These are phyloP conservation scores for Mycena rosella DNA, from an alignment of 768 basidiomycete genomes.

Conservation along the genomic window DNA sequence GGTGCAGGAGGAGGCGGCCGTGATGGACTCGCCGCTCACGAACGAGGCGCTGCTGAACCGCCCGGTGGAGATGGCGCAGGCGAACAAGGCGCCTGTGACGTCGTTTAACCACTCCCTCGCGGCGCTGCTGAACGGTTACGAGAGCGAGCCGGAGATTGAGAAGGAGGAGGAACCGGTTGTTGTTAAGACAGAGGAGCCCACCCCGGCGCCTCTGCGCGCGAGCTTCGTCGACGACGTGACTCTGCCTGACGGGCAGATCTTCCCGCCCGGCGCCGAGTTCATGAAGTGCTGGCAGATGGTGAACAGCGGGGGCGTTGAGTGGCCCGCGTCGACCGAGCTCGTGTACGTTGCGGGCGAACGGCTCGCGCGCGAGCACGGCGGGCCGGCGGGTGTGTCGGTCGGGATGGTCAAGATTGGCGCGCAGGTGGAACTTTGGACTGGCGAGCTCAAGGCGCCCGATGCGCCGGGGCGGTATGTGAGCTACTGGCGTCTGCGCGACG, in stretches of 20 bases:
- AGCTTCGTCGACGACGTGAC: conserved; percentile 76
- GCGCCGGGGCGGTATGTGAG: conserved; percentile 77
- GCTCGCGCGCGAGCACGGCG: conserved; percentile 55
- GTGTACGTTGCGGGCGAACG: conserved; percentile 79
- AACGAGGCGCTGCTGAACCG: conserved; percentile 48
- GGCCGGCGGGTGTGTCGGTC: conserved; percentile 55
- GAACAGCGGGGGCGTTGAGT: conserved; percentile 72
- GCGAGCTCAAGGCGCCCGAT: conserved; percentile 88
- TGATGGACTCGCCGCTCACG: conserved; percentile 45
- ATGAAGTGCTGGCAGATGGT: conserved; percentile 85
- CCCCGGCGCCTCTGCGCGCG: conserved; percentile 56
- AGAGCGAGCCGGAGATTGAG: conserved; percentile 32
- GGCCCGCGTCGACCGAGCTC: conserved; percentile 78
- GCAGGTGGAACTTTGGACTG: conserved; percentile 75
- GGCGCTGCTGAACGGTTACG: conserved; percentile 48
- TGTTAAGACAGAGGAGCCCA: conserved; percentile 14
- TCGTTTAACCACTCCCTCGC: conserved; percentile 45
- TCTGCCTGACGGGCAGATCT: conserved; percentile 78
- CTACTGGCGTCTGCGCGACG: conserved; percentile 81
- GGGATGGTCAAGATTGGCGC: conserved; percentile 70
- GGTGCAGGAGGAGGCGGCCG: conserved; percentile 32
- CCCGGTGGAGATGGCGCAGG: conserved; percentile 32
- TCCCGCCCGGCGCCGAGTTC: conserved; percentile 89
- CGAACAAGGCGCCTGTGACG: conserved; percentile 22
- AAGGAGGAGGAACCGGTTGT: conserved; percentile 6